Evolutionary conservation across 306 rosid species (phyloP), one percentile per base, ranked within the genome.

Genomic region (Cucurbita ficifolia): DNA sequence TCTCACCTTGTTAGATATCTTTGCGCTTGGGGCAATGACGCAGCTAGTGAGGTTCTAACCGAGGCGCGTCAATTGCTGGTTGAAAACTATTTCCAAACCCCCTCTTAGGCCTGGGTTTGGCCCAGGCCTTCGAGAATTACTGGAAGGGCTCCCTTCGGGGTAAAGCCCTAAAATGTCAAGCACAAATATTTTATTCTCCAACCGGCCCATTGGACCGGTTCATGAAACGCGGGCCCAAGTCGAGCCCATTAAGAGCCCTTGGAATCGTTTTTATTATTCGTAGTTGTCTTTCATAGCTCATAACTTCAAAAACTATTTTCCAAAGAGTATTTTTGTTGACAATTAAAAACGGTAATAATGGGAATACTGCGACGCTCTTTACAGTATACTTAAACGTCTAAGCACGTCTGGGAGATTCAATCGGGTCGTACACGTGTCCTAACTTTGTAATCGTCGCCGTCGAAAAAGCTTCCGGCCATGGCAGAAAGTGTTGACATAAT

Each of bases 81-180:
- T 69, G 73, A 69, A 69, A 69, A 69, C 73, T 69, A 69, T 69
- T 69, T 69, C 73, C 73, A 69, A 69, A 69, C 73, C 73, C 73
- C 73, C 73, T 69, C 57, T 48, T 69, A 17, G 73, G 73, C 73
- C 73, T 69, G 73, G 73, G 73, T 48, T 69, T 7, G 1, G 40
- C 73, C 7, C 39, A 46, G 73, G 73, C 57, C 73, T 17, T 22
- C 42, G 73, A 69, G 73, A 69, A 69, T 69, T 69, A 48, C 73
- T 69, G 73, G 57, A 69, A 69, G 57, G 73, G 57, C 73, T 69
- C 73, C 73, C 56, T 14, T 24, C 5, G 43, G 73, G 57, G 73
- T 69, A 69, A 46, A 48, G 73, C 24, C 73, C 73, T 69, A 69
- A 43, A 69, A 45, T 10, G 0, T n/a, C 0, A 18, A 11, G 8